Conservation (phyloP, 257 asterid species). For the Rehmannia glutinosa region DNA sequence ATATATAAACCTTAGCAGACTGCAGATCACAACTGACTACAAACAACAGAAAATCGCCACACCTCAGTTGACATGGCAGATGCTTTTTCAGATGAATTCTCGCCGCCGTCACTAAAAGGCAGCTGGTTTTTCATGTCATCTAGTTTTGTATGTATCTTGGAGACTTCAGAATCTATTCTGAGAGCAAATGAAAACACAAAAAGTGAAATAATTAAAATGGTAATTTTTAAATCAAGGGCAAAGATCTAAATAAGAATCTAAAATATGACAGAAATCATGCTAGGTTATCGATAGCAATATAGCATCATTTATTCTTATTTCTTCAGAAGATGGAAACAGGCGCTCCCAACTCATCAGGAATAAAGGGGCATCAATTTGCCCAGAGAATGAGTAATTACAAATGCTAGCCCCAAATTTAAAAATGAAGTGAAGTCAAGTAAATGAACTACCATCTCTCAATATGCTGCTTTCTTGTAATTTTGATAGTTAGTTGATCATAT, state of each 20-base stretch:
- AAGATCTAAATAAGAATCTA: not conserved
- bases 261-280: too few relatives aligned
- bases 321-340: too few relatives aligned
- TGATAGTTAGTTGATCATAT: too few relatives aligned
- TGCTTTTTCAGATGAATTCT: constrained; percentile 31
- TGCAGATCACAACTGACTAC: not conserved
- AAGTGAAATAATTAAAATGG: constrained; percentile 37
- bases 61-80: constrained; percentile 60
- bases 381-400: too few relatives aligned
- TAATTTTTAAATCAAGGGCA: constrained; percentile 20
- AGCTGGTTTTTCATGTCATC: constrained; percentile 47
- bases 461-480: too few relatives aligned
- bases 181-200: constrained; percentile 52
- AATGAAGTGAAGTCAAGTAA: too few relatives aligned
- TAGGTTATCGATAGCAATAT: too few relatives aligned
- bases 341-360: too few relatives aligned
- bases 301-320: too few relatives aligned
- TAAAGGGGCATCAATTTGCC: too few relatives aligned
- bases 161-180: constrained; percentile 98
- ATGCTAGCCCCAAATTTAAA: too few relatives aligned
- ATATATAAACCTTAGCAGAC: not conserved
- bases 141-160: constrained; percentile 58
- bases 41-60: constrained; percentile 20
- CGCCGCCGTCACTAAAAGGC: constrained; percentile 34
- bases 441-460: too few relatives aligned